phyloP scores from a whole-genome alignment of 257 asterid genomes.

The Solanum sejunctum region DNA sequence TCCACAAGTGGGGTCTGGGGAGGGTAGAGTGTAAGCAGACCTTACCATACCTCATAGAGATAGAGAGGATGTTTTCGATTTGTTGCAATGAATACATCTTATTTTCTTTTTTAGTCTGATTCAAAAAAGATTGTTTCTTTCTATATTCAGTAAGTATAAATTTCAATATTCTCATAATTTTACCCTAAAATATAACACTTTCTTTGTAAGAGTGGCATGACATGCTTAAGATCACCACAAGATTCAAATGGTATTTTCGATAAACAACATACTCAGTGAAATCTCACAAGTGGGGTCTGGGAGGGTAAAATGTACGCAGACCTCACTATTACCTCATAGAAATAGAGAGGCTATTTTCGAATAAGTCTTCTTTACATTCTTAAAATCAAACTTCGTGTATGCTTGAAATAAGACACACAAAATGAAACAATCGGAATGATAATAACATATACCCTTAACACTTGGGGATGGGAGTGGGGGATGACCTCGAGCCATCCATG shows the following conservation, averaged over 20 bases:
- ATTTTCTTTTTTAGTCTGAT: background rate
- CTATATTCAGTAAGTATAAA: background rate
- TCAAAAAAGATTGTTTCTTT: background rate
- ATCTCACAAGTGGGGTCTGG: no score
- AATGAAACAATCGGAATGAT: background rate
- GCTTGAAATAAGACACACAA: background rate
- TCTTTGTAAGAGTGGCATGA: no score
- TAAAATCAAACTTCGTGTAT: background rate
- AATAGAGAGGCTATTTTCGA: no score
- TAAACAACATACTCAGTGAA: no score
- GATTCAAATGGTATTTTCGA: background rate
- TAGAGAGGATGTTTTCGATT: no score
- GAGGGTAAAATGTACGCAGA: no score
- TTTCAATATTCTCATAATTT: background rate
- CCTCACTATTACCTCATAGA: no score
- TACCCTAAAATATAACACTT: background rate
- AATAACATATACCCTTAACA: background rate
- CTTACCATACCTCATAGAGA: no score
- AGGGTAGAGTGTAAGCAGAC: no score
- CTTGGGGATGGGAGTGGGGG: background rate
- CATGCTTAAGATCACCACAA: background rate
- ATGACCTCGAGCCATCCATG: background rate
- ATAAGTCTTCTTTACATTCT: background rate
- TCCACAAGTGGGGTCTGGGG: no score
- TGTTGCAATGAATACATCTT: background rate